Base-by-base conservation (phyloP, 2,329 filamentous ascomycete genomes). In the Fusarium goolgardi region DNA sequence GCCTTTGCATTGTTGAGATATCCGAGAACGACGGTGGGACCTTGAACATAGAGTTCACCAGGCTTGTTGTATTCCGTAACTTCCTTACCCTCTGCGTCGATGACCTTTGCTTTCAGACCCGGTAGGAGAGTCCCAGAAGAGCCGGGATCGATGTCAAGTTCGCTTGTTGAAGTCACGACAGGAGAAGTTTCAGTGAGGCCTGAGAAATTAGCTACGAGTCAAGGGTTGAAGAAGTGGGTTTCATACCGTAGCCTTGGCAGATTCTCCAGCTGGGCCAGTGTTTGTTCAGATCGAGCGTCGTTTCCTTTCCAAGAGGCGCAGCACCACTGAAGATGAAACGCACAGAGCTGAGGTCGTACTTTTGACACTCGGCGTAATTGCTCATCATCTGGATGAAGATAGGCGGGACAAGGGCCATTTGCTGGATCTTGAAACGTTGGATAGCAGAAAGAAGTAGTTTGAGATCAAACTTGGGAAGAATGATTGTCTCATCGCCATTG, bases 1-100 rank as follows among this genome's bases (percentile, higher is more conserved):
- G 94, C 93, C 73, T 91, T 90, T 44, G 91, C 89, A 74, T 97
- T 97, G 80, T 96, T 91, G 54, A 97, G 81, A 71, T 97, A 97
- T 1, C 94, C 94, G 1, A 97, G 79, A 0, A 91, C 89, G 2
- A 96, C 87, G 1, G 90, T 89, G 0, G 93, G 94, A 0, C 88
- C 88, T 75, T 93, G 91, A 23, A 97, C 86, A 20, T 92, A 84
- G 16, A 97, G 85, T 78, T 97, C 94, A 35, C 94, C 94, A 0
- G 90, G 91, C 45, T 88, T 87, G 64, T 95, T 81, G 69, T 91
- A 89, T 10, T 81, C 84, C 0, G 86, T 90, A 43, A 94, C 84
- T 72, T 94, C 91, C 3, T 84, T 82, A 6, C 91, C 91, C 53
- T 93, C 90, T 1, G 82, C 73, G 4, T 87, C 86, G 41, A 95